Percentiles rank a stretch among this genome's conserved stretches.
These are phyloP conservation scores for Isatis tinctoria DNA, from an alignment of 345 rosid species.

Conservation along the genomic window DNA sequence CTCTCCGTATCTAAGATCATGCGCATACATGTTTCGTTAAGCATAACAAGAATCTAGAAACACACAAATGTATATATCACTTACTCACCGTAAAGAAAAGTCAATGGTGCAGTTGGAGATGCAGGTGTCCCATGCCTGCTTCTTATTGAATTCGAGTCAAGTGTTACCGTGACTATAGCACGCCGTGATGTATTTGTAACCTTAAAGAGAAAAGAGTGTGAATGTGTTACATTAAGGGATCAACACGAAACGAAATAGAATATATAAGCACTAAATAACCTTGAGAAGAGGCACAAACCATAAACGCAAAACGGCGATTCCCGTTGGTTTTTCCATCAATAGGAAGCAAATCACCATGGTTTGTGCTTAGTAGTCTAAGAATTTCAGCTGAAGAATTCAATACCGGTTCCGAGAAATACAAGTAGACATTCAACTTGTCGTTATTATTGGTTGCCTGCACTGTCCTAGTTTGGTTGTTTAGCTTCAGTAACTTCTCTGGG, in stretches of 20 bases:
- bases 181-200: conserved; percentile 49
- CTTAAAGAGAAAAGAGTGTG: conserved; percentile 34
- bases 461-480: conserved; percentile 53
- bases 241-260: not conserved
- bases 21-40: not conserved
- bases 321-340: conserved; percentile 47
- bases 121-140: conserved; percentile 73
- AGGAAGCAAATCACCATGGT: conserved; percentile 60
- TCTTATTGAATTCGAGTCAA: conserved; percentile 46
- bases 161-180: conserved; percentile 54
- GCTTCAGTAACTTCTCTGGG: conserved; percentile 68
- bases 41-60: not conserved
- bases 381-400: conserved; percentile 65
- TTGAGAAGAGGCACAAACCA: conserved; percentile 40
- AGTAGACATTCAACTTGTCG: conserved; percentile 54
- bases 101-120: conserved; percentile 67
- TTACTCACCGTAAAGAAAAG: conserved; percentile 76
- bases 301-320: conserved; percentile 74
- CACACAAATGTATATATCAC: not conserved
- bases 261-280: not conserved
- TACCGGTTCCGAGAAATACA: conserved; percentile 81
- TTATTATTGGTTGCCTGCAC: conserved; percentile 77
- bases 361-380: conserved; percentile 45
- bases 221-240: not conserved
- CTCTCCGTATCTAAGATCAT: conserved; percentile 66